phyloP scores from a whole-genome alignment of 352 stramenopile species.

The Pythium folliculosum region DNA sequence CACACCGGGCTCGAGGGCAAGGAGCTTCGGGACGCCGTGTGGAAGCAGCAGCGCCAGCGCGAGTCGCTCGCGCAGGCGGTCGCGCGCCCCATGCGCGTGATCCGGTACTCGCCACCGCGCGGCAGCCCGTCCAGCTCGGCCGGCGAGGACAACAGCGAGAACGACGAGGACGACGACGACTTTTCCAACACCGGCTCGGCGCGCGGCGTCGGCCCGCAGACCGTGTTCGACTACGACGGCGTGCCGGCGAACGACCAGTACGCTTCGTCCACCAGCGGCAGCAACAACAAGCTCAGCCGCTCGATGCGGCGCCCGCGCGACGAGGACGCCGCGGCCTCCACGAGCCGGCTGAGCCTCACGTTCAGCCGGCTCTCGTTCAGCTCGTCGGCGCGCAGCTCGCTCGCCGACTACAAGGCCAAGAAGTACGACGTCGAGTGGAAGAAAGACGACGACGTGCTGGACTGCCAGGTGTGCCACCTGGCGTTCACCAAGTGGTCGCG shows the following conservation, averaged over 20 bases:
- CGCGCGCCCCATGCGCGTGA: constrained; percentile 24
- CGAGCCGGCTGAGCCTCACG: constrained; percentile 28
- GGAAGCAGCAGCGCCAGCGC: constrained; percentile 28
- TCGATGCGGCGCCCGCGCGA: constrained; percentile 1
- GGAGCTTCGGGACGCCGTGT: constrained; percentile 29
- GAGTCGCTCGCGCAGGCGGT: neutral
- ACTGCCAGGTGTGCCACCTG: constrained; percentile 70
- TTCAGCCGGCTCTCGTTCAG: constrained; percentile 28
- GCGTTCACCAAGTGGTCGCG: constrained; percentile 75
- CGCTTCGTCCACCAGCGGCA: neutral
- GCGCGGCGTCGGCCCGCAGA: constrained; percentile 8
- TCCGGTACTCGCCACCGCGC: constrained; percentile 25
- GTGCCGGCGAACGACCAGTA: constrained; percentile 4
- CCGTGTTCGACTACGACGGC: constrained; percentile 18
- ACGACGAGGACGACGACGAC: constrained; percentile 23
- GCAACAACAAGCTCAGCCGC: constrained; percentile 10
- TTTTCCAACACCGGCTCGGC: constrained; percentile 19
- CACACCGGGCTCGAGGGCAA: constrained; percentile 22
- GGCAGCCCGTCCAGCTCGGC: neutral
- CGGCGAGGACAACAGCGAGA: neutral
- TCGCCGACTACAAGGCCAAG: constrained; percentile 32
- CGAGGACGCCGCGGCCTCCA: neutral
- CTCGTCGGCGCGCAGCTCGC: constrained; percentile 19
- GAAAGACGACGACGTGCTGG: constrained; percentile 52
- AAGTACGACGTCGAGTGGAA: constrained; percentile 82